Base-by-base conservation (phyloP, 2,329 filamentous ascomycete species). In the Trichoderma sp. region DNA sequence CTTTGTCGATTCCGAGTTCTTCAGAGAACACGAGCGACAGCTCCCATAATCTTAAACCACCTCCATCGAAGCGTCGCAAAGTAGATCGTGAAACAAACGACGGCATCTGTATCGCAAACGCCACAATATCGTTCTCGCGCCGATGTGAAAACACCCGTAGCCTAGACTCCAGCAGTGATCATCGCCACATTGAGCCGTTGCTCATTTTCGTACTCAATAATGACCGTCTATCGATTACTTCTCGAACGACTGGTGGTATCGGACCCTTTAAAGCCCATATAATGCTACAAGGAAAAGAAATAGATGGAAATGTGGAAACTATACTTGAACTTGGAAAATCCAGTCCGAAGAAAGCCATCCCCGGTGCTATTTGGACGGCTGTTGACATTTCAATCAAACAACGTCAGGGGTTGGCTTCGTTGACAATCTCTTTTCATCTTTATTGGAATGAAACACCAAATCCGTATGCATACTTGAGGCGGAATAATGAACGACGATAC, bases 371-470 rank as follows among this genome's bases (percentile, higher is more conserved):
- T 0, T 83, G 81, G 80, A 74, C 74, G 10, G 72, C 70, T 5
- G 72, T 79, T 5, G 72, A 78, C 37, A 66, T 83, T 24, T 65
- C 67, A 5, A 68, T 84, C 16, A 72, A 79, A 10, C 73, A 74
- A 62, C 72, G 70, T 6, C 72, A 72, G 7, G 73, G 70, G 1
- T 69, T 71, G 58, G 74, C 79, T 3, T 71, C 70, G 4, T 37
- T 84, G 29, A 73, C 71, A 14, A 72, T 84, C 43, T 72, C 70
- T 3, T 73, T 83, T 33, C 72, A 77, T 27, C 73, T 85, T 19
- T 78, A 80, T 37, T 86, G 84, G 83, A 84, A 83, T 69, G 75
- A 79, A 33, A 80, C 81, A 0, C 73, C 72, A 3, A 77, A 78
- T 5, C 76, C 78, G 3, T 75, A 76, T 56, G 68, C 72, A n/a